Evolutionary conservation across 2,329 filamentous ascomycete species (phyloP).

Genomic region (Penicillium sp.): DNA sequence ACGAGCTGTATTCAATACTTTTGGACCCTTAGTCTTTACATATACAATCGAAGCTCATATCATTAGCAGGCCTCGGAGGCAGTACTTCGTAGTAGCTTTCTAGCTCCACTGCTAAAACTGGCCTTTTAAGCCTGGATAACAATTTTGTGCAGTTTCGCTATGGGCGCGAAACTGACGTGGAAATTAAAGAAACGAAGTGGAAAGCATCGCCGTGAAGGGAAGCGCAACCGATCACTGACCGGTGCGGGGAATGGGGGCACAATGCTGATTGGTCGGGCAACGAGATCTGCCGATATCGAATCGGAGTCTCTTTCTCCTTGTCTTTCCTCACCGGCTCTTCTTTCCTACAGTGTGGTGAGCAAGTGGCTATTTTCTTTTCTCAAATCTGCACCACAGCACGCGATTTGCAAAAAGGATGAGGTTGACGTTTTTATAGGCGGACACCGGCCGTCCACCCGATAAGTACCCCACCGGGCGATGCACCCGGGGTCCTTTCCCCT

Average conservation of each 20-base stretch:
- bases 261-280: neutral
- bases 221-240: neutral
- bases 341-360: neutral
- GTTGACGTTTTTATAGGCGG: neutral
- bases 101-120: too few species aligned
- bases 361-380: neutral
- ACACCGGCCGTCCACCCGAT: slow-evolving; percentile 5
- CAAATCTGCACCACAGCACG: neutral
- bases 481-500: slow-evolving; percentile 4
- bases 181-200: neutral
- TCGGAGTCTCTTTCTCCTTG: neutral
- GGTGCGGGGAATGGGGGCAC: neutral
- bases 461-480: slow-evolving; percentile 5
- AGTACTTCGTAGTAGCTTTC: too few species aligned
- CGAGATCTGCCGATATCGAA: neutral
- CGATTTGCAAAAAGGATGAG: neutral
- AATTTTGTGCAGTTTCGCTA: too few species aligned
- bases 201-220: neutral
- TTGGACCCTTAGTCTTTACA: too few species aligned
- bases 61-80: too few species aligned
- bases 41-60: too few species aligned
- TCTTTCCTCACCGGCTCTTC: neutral
- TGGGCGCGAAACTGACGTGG: too few species aligned
- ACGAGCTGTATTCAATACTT: too few species aligned
- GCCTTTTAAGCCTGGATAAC: too few species aligned